Evolutionary conservation across 257 asterid genomes (phyloP).

Genomic region (Solanum rostratum): DNA sequence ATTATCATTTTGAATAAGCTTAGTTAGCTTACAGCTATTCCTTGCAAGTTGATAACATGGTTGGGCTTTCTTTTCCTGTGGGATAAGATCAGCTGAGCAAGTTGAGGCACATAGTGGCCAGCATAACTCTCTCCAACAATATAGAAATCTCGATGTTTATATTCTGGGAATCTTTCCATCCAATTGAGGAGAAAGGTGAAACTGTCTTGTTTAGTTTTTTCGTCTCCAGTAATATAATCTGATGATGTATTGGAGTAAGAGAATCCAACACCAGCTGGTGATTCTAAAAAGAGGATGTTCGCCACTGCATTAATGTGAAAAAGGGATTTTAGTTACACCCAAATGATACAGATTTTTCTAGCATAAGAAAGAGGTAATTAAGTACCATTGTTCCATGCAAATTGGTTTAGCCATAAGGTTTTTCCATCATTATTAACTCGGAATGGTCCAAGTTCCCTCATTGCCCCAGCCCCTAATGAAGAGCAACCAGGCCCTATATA

Average conservation of each 20-base stretch:
- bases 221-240: slow-evolving; percentile 4
- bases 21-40: slow-evolving; percentile 4
- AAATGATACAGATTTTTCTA: neutral
- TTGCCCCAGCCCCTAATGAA: slow-evolving; percentile 60
- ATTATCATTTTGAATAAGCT: neutral
- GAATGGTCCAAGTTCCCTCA: slow-evolving; percentile 61
- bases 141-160: slow-evolving; percentile 6
- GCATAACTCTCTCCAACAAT: slow-evolving; percentile 13
- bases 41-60: slow-evolving; percentile 1
- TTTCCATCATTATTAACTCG: slow-evolving; percentile 49
- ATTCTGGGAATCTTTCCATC: slow-evolving; percentile 13
- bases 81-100: slow-evolving; percentile 4
- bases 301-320: neutral
- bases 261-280: slow-evolving; percentile 18
- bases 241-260: slow-evolving; percentile 14
- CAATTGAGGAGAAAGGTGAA: slow-evolving; percentile 9
- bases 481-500: slow-evolving; percentile 71
- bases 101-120: slow-evolving; percentile 11
- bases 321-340: neutral
- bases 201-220: neutral
- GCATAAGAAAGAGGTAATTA: neutral
- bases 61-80: neutral
- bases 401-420: slow-evolving; percentile 35
- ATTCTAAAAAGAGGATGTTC: slow-evolving; percentile 9
- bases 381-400: slow-evolving; percentile 59